Evolutionary conservation across 2,329 filamentous ascomycete species (phyloP).

Genomic region (Stachybotrys elegans): DNA sequence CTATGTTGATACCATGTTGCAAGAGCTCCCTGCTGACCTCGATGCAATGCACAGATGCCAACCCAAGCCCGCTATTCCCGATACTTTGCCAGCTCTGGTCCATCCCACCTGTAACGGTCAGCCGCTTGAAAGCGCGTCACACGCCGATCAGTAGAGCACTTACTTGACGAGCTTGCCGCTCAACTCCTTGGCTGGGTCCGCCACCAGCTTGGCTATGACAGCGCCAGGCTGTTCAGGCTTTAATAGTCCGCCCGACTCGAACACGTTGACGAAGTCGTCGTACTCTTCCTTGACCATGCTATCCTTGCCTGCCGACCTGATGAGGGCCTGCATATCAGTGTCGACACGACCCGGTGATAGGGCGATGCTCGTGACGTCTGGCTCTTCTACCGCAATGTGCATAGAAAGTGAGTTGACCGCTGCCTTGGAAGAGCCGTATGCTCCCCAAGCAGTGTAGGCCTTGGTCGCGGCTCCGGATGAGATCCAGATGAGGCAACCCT

Average conservation of each 20-base stretch:
- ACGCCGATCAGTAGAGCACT: conserved; percentile 18
- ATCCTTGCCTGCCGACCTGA: conserved; percentile 56
- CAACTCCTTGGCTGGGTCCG: conserved; percentile 59
- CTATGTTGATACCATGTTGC: conserved; percentile 12
- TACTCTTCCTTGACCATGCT: conserved; percentile 55
- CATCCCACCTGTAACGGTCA: conserved; percentile 34
- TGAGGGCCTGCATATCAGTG: conserved; percentile 82
- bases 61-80: conserved; percentile 29
- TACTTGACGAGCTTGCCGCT: conserved; percentile 73
- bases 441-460: conserved; percentile 68
- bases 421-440: conserved; percentile 80
- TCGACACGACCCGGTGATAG: conserved; percentile 78
- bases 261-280: conserved; percentile 61
- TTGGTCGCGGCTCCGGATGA: conserved; percentile 71
- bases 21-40: background rate
- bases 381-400: conserved; percentile 73
- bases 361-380: conserved; percentile 65
- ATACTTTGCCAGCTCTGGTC: conserved; percentile 46
- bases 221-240: conserved; percentile 78
- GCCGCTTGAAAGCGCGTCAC: too few relatives aligned
- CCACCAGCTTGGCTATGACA: conserved; percentile 76
- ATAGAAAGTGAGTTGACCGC: conserved; percentile 73
- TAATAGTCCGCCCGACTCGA: conserved; percentile 67
- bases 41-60: conserved; percentile 5
- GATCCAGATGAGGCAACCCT: conserved; percentile 70